These are phyloP conservation scores for Aschersonia sp. DNA, from an alignment of 2,329 filamentous ascomycete species.

Conservation along the genomic window DNA sequence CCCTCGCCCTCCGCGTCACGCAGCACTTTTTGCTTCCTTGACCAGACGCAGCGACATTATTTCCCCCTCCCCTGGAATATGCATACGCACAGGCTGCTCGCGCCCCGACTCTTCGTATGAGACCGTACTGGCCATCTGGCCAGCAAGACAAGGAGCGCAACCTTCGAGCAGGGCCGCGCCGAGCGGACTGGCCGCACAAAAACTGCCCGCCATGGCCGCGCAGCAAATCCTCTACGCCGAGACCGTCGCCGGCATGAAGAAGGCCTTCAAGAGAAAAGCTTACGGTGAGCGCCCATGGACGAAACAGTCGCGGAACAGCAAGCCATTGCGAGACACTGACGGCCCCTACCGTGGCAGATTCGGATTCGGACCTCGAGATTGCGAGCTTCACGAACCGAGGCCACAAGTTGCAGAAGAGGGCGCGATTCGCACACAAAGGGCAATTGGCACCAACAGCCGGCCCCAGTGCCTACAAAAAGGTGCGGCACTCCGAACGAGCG, in stretches of 20 bases:
- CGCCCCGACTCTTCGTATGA: too few species aligned
- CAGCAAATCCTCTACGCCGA: slow-evolving; percentile 51
- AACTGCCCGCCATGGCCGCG: slow-evolving; percentile 20
- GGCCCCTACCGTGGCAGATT: slow-evolving; percentile 39
- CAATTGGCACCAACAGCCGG: slow-evolving; percentile 53
- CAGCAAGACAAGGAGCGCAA: too few species aligned
- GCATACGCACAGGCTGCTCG: too few species aligned
- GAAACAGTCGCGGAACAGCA: not conserved
- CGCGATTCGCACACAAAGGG: slow-evolving; percentile 56
- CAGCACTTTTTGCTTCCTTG: too few species aligned
- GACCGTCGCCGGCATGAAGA: slow-evolving; percentile 54
- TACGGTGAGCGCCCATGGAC: slow-evolving; percentile 31
- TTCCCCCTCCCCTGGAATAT: not conserved
- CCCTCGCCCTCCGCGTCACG: not conserved
- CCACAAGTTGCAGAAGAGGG: slow-evolving; percentile 64
- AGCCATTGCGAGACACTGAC: too few species aligned
- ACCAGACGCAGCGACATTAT: not conserved
- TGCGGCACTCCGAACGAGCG: slow-evolving; percentile 17
- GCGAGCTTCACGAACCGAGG: slow-evolving; percentile 58
- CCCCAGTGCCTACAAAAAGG: slow-evolving; percentile 58
- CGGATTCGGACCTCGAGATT: slow-evolving; percentile 63
- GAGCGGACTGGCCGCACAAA: not conserved
- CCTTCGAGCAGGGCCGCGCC: too few species aligned
- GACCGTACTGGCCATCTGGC: too few species aligned
- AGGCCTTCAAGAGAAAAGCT: slow-evolving; percentile 48